These are phyloP conservation scores for Amanita polypyramis DNA, from an alignment of 768 basidiomycete genomes.

Conservation along the genomic window DNA sequence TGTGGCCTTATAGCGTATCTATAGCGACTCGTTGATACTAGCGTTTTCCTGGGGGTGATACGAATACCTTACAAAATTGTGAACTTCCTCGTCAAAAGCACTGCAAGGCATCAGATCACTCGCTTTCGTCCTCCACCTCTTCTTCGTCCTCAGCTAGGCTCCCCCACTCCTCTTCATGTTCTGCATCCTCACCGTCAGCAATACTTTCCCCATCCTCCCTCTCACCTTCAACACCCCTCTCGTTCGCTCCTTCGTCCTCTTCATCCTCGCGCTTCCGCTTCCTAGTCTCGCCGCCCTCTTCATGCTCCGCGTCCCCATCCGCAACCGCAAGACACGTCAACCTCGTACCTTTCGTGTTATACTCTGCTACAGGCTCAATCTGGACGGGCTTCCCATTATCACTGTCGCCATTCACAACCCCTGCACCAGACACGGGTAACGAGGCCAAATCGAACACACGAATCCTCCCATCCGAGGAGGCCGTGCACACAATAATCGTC, in stretches of 20 bases:
- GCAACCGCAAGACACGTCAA: constrained; percentile 66
- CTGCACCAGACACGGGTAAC: constrained; percentile 23
- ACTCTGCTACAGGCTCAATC: constrained; percentile 49
- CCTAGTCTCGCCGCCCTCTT: constrained; percentile 13
- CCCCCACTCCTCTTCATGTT: constrained; percentile 15
- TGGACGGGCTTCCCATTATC: constrained; percentile 15
- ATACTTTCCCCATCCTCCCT: constrained; percentile 15
- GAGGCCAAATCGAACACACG: constrained; percentile 61
- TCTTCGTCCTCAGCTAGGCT: constrained; percentile 17
- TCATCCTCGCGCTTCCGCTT: constrained; percentile 25
- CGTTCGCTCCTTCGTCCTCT: constrained; percentile 15
- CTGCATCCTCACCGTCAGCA: constrained; percentile 13
- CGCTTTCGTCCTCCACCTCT: constrained; percentile 16
- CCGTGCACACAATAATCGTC: constrained; percentile 63
- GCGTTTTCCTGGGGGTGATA: too few relatives aligned
- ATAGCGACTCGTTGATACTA: too few relatives aligned
- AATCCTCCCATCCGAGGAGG: constrained; percentile 86
- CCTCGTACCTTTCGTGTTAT: constrained; percentile 81
- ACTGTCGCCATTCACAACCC: background rate
- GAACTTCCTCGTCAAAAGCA: too few relatives aligned
- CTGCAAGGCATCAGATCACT: constrained; percentile 7
- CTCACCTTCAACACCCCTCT: constrained; percentile 19
- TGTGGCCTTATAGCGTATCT: too few relatives aligned
- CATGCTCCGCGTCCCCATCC: constrained; percentile 29
- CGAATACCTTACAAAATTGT: too few relatives aligned